phyloP scores from a whole-genome alignment of 305 asterid species.

The Fraxinus xanthoxyloides region DNA sequence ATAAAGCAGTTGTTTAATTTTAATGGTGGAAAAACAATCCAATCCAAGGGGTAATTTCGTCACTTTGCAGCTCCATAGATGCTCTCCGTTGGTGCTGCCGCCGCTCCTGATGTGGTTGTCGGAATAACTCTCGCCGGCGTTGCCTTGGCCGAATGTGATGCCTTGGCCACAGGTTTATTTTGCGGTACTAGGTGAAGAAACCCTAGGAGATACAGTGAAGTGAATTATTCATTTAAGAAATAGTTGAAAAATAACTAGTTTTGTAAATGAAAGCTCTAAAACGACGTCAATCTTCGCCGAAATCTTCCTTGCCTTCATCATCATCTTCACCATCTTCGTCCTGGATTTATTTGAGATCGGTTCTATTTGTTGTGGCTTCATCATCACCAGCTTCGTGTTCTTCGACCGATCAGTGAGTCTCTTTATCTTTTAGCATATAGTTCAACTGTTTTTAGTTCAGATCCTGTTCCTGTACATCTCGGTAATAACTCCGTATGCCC shows the following conservation, averaged over 20 bases:
- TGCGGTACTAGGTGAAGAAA: conserved; percentile 35
- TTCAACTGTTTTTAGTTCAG: conserved; percentile 22
- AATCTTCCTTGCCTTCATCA: conserved; percentile 60
- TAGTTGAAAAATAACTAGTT: conserved; percentile 24
- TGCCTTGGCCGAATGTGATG: conserved; percentile 49
- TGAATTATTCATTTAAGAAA: conserved; percentile 30
- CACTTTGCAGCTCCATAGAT: conserved; percentile 35
- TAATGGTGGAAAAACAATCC: conserved; percentile 47
- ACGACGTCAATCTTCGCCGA: conserved; percentile 88
- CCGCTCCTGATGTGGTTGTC: conserved; percentile 38
- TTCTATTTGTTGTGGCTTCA: conserved; percentile 74
- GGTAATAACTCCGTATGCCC: neutral
- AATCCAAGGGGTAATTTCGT: conserved; percentile 34
- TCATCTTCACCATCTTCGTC: conserved; percentile 68
- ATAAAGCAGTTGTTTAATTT: conserved; percentile 54
- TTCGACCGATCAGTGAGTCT: conserved; percentile 76
- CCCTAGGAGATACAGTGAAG: conserved; percentile 44
- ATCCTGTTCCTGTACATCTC: conserved; percentile 34
- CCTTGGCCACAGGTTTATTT: neutral
- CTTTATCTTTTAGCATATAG: conserved; percentile 7
- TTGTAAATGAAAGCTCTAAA: conserved; percentile 86
- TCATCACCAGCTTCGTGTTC: conserved; percentile 78
- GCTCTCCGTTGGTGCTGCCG: conserved; percentile 28
- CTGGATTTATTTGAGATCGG: conserved; percentile 96
- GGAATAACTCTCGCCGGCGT: conserved; percentile 58